Evolutionary conservation across 2,329 filamentous ascomycete species (phyloP), one percentile per base, ranked within the genome.

Genomic region (Aspergillus versicolor): DNA sequence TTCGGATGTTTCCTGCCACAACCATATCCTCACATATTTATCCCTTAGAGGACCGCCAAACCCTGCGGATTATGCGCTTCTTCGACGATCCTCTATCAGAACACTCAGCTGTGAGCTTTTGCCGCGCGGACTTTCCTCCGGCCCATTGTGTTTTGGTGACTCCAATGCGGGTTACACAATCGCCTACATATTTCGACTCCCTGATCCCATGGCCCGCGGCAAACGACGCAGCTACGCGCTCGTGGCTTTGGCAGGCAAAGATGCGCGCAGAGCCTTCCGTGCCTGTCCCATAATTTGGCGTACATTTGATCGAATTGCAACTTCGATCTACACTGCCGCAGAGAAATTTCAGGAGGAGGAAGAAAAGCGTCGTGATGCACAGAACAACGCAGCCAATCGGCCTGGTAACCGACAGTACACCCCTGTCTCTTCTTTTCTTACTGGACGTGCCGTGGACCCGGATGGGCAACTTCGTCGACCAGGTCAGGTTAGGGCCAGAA

Each of bases 61-160:
- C 34, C 79, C 81, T 11, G 73, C 75, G 6, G 77, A 80, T 43
- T 85, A 83, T 67, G 80, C 82, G 4, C 74, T 82, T 11, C 73
- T 85, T 21, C 80, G 83, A 57, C 80, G 81, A 38, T 82, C 82
- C 22, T 83, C 80, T 52, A 83, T 85, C 62, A 81, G 82, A 58
- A 83, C 83, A 1, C 70, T 85, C 38, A 84, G 81, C 57, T 83
- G 80, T 58, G 83, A 85, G 65, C 75, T 79, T 9, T 74, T 85
- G 3, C 83, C 83, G 3, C 77, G 78, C 37, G 81, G 82, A 48
- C 79, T 82, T 41, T 80, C 82, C 0, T 83, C 82, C 6, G 83
- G 83, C 0, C 81, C 82, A n/a, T 71, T 85, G 46, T 83, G 80
- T 64, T 85, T 85, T 61, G 82, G 82, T 27, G 82, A 85, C 60